phyloP scores from a whole-genome alignment of 768 basidiomycete species.

The Mycena haematopus region DNA sequence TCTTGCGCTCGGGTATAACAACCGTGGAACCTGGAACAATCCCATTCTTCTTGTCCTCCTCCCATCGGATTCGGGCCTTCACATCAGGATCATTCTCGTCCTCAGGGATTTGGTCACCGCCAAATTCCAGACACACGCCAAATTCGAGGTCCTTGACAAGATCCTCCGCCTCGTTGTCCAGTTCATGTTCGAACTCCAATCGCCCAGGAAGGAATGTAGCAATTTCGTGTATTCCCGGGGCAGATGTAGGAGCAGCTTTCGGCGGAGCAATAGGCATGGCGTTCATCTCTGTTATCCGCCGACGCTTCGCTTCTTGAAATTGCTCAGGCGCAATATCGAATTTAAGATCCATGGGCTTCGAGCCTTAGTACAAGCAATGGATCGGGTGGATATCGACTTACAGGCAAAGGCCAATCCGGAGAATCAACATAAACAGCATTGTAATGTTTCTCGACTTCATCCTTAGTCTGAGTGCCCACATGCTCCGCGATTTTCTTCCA shows the following conservation, averaged over 20 bases:
- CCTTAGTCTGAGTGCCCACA: slow-evolving; percentile 91
- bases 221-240: slow-evolving; percentile 91
- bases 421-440: slow-evolving; percentile 80
- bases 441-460: slow-evolving; percentile 94
- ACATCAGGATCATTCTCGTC: slow-evolving; percentile 83
- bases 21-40: slow-evolving; percentile 33
- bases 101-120: slow-evolving; percentile 81
- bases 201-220: slow-evolving; percentile 93
- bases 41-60: slow-evolving; percentile 49
- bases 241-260: slow-evolving; percentile 84
- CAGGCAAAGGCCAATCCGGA: slow-evolving; percentile 80
- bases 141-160: slow-evolving; percentile 96
- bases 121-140: slow-evolving; percentile 84
- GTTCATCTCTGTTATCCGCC: slow-evolving; percentile 84
- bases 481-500: slow-evolving; percentile 97
- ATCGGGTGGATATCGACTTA: slow-evolving; percentile 44
- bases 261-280: slow-evolving; percentile 59
- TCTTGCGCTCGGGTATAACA: slow-evolving; percentile 34
- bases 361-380: slow-evolving; percentile 25
- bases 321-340: slow-evolving; percentile 81
- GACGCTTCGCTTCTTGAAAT: slow-evolving; percentile 89
- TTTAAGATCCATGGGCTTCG: slow-evolving; percentile 57
- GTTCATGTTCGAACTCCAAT: slow-evolving; percentile 97
- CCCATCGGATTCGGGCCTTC: slow-evolving; percentile 58
- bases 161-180: slow-evolving; percentile 97